Evolutionary conservation across 2,329 filamentous ascomycete species (phyloP).

Genomic region (Fusarium sacchari): DNA sequence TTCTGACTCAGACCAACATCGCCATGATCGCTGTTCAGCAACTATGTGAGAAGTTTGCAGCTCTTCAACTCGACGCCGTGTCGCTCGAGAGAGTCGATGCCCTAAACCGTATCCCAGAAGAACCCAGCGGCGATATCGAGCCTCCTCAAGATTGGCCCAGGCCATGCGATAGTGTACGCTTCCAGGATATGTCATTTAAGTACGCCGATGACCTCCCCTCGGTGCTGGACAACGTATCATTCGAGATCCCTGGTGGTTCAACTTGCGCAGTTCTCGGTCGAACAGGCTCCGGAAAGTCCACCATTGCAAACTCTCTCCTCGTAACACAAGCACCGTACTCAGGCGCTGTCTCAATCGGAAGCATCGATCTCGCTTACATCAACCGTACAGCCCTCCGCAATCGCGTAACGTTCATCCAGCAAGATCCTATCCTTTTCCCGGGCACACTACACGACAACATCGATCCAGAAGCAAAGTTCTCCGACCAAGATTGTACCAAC

Average conservation of each 20-base stretch:
- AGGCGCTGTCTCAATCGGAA: conserved; percentile 65
- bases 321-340: conserved; percentile 62
- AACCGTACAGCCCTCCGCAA: conserved; percentile 66
- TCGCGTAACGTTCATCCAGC: conserved; percentile 70
- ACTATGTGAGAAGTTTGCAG: conserved; percentile 82
- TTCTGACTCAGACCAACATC: conserved; percentile 67
- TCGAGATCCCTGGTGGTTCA: conserved; percentile 74
- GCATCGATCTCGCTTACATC: conserved; percentile 61
- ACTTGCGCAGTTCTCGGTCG: conserved; percentile 78
- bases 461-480: conserved; percentile 71
- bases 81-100: conserved; percentile 89
- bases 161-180: conserved; percentile 76
- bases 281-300: conserved; percentile 89
- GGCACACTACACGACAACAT: conserved; percentile 71
- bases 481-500: conserved; percentile 60
- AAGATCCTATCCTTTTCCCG: conserved; percentile 70
- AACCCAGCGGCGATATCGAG: conserved; percentile 71
- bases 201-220: conserved; percentile 83
- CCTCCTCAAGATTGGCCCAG: conserved; percentile 83
- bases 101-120: conserved; percentile 80
- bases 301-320: conserved; percentile 69
- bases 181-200: conserved; percentile 79
- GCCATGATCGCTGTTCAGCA: conserved; percentile 53
- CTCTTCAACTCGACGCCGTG: conserved; percentile 91
- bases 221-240: conserved; percentile 73